Conservation (phyloP, 176 grass and related monocot species). For the Juncus effusus region DNA sequence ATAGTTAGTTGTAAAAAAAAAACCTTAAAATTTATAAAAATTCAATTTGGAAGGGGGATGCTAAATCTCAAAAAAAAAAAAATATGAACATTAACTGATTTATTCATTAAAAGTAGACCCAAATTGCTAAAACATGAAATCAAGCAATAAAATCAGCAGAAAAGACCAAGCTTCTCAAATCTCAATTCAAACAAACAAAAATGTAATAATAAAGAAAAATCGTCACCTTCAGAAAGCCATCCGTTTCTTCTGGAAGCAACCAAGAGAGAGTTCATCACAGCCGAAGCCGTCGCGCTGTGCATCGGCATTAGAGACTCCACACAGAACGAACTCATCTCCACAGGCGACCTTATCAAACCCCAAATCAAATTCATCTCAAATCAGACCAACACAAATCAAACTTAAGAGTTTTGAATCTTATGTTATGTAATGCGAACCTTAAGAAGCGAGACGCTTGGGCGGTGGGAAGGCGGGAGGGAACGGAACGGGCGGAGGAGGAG, state of each 20-base stretch:
- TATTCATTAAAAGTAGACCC: no score
- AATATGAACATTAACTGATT: no score
- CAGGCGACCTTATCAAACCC: slow-evolving; percentile 44
- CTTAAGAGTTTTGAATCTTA: not conserved
- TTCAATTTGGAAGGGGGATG: no score
- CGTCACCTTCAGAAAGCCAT: slow-evolving; percentile 72
- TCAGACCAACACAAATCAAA: not conserved
- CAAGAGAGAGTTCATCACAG: slow-evolving; percentile 86
- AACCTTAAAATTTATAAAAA: no score
- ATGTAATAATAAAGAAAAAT: not conserved
- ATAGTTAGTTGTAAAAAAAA: no score
- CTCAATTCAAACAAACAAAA: not conserved
- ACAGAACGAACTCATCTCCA: slow-evolving; percentile 76
- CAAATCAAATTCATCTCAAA: not conserved
- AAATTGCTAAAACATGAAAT: no score
- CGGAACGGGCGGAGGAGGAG: slow-evolving; percentile 32
- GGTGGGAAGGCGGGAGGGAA: slow-evolving; percentile 20
- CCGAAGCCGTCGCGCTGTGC: slow-evolving; percentile 87
- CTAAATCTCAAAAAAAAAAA: no score
- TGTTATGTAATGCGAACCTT: slow-evolving; percentile 35
- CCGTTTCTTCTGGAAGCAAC: slow-evolving; percentile 48
- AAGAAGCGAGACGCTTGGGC: slow-evolving; percentile 32
- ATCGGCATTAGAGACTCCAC: slow-evolving; percentile 76
- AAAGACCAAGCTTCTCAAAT: no score
- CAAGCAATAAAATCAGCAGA: no score